Evolutionary conservation across 768 basidiomycete species (phyloP), one percentile per base, ranked within the genome.

Genomic region (Hirschioporus abietinus): DNA sequence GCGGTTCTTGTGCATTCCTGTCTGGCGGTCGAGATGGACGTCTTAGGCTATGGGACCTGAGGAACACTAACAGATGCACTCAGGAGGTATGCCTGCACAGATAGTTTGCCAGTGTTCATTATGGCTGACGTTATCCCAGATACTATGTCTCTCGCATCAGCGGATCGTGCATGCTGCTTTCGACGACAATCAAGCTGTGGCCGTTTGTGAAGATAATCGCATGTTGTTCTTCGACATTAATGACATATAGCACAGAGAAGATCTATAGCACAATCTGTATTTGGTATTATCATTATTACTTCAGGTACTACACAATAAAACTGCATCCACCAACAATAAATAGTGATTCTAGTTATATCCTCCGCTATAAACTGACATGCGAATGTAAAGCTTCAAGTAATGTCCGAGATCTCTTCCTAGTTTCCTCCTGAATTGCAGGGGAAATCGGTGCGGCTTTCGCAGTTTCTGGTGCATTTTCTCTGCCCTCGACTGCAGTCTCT

Each of bases 21-120:
- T 83, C 78, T 60, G 83, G 83, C 24, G 79, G 80, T 69, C 76
- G 70, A 62, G 76, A 76, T 60, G 83, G 84, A 25, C 65, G 34
- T 42, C 75, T 84, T 24, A 78, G 78, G 15, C 36, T 84, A 10
- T 86, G 84, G 84, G 83, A 86, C 69, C 68, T 83, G 59, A 79
- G 83, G 34, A 80, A 79, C 27, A 63, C 74, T 20, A 70, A 75
- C n/a, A 67, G 52, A 63, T 66, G 73, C 62, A 65, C 70, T 66
- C 65, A 68, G 64, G 68, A 65, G 67, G 77, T 78, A 59, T 6
- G 42, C 42, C 20, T 52, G 12, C 4, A 20, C 15, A 3, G 12
- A 52, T 52, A 20, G 4, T 15, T 52, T 15, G 12, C 20, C 42
- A 20, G 8, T 30, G 30, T 8, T 52, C 20, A 15, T 52, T 6